Percentiles rank a stretch among this genome's conserved stretches.
Conservation (phyloP, 345 rosid genomes). For the Garcia nutans region DNA sequence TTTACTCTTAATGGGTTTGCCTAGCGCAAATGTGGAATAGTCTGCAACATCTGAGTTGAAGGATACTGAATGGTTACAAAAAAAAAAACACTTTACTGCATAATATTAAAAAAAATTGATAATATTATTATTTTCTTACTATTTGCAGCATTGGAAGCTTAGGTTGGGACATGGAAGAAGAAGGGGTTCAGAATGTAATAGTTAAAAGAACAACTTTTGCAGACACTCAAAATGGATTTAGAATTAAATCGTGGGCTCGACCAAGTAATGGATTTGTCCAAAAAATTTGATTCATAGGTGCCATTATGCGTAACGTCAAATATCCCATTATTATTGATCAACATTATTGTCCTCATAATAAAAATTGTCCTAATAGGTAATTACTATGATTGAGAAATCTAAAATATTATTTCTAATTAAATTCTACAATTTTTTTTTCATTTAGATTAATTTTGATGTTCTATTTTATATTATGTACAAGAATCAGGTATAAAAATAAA, state of each 20-base stretch:
- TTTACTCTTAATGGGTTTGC: too few species aligned
- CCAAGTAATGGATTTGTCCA: conserved; percentile 6
- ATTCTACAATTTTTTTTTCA: too few species aligned
- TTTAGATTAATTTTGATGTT: neutral
- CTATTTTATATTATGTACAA: neutral
- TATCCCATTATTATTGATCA: conserved; percentile 17
- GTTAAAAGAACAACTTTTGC: neutral
- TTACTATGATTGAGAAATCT: neutral
- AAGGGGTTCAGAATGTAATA: conserved; percentile 2
- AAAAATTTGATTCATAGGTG: conserved; percentile 8
- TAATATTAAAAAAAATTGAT: too few species aligned
- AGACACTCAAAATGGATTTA: neutral
- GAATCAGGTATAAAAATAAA: conserved; percentile 7
- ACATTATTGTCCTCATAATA: conserved; percentile 13
- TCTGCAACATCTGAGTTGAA: too few species aligned
- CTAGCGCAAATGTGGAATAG: too few species aligned
- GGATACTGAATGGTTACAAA: too few species aligned
- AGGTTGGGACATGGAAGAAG: neutral
- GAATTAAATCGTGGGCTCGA: conserved; percentile 18
- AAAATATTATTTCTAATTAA: too few species aligned
- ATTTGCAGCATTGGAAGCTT: conserved; percentile 17
- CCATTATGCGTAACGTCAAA: conserved; percentile 10
- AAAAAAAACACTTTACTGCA: too few species aligned
- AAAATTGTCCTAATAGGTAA: conserved; percentile 12
- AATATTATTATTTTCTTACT: too few species aligned